Evolutionary conservation across 2,329 filamentous ascomycete species (phyloP), one percentile per base, ranked within the genome.

Genomic region (Xylaria arbuscula): DNA sequence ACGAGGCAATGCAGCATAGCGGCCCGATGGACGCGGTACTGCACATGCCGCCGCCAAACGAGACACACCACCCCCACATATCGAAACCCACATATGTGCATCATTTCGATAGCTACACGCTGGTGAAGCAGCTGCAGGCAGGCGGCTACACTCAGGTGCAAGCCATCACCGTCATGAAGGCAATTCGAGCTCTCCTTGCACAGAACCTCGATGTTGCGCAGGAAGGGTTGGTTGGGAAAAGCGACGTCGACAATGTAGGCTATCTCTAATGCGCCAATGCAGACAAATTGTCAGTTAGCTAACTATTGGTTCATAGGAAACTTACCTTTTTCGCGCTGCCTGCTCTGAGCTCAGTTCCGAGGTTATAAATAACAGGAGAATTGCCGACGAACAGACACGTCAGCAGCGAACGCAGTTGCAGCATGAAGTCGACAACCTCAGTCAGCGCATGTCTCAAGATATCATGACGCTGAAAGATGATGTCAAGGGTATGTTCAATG

Each of bases 401-500:
- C 90, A 93, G 72, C 92, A 97, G 78, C 87, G 96, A 48, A 93
- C 92, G 3, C 89, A 94, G 57, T 81, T 99, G 72, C 94, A 98
- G 82, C 94, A 98, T 78, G 96, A 98, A 79, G 90, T 94, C n/a
- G 96, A 99, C 79, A 97, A 97, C 19, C 80, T 98, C 63, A 90
- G 88, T 64, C 96, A 98, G 82, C 88, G 90, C 56, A 84, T 98
- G 67, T 92, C 90, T 40, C 94, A 98, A 80, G 94, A 98, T 78
- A 85, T 94, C 32, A 82, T 90, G 64, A 91, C 88, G 40, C 83
- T 98, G 67, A 96, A 93, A 75, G 95, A 99, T 77, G 93, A 94
- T 64, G 86, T 98, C n/a, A 93, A 94, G 78, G 95, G 93, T 66
- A 92, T 98, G 86, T 98, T 98, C 79, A 95, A 98, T 77, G 95